phyloP scores from a whole-genome alignment of 116 monocot species.

The Posidonia oceanica region DNA sequence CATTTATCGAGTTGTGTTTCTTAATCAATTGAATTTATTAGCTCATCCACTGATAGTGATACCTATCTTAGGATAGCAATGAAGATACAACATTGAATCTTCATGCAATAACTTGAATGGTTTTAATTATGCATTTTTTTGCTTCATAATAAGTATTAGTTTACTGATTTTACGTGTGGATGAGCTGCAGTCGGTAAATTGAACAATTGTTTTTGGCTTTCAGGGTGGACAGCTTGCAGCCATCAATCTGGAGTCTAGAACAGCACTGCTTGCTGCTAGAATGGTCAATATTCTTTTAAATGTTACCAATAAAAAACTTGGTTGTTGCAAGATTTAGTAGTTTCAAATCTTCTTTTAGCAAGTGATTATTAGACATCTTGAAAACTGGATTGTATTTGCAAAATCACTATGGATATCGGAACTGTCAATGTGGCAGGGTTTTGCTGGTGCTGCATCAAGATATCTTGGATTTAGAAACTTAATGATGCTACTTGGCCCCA shows the following conservation, averaged over 20 bases:
- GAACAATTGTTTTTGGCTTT: neutral
- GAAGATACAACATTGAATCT: neutral
- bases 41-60: too few relatives aligned
- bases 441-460: constrained; percentile 67
- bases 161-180: neutral
- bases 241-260: constrained; percentile 72
- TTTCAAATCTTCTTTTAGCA: too few relatives aligned
- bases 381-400: neutral
- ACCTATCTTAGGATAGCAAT: neutral
- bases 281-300: constrained; percentile 35
- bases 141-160: neutral
- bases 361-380: neutral
- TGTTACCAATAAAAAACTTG: neutral
- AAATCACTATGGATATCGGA: neutral
- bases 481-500: constrained; percentile 69
- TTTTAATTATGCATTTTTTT: too few relatives aligned
- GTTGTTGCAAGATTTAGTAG: too few relatives aligned
- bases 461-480: constrained; percentile 81
- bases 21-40: too few relatives aligned
- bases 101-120: neutral
- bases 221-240: constrained; percentile 93
- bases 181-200: neutral
- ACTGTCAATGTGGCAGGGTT: constrained; percentile 31
- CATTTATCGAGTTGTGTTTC: too few relatives aligned
- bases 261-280: constrained; percentile 77